Base-by-base conservation (phyloP, 495 filamentous ascomycete genomes). In the Immersiella caudata region DNA sequence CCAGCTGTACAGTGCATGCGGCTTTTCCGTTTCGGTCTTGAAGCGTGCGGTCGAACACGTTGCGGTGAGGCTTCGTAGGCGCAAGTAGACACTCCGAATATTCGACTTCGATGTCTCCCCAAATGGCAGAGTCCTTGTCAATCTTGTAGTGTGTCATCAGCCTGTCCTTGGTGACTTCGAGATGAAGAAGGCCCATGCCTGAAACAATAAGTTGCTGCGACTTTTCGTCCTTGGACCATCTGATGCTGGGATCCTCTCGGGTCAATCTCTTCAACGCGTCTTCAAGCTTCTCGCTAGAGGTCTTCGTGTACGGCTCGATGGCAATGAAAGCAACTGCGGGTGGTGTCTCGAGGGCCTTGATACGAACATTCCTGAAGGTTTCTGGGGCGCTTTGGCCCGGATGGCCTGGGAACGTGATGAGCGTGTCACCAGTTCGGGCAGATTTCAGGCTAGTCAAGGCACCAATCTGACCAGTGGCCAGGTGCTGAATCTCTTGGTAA, bases 111-210 rank as follows among this genome's bases (percentile, higher is more conserved):
- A 98, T 97, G 49, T 87, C 87, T n/a, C 96, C 94, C 87, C 95
- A 96, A 14, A 89, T 79, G 6, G 93, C 93, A 73, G 71, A 69
- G 16, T 75, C 70, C 55, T 69, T 70, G 90, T 98, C 68, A 84
- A 79, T 93, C 74, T 94, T 97, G 77, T 97, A 89, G 69, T 97
- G 92, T 40, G 90, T 89, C 61, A 94, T 85, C 7, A 99, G 87
- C 22, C 94, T 85, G 78, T 98, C 93, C 27, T 90, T 83, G 3
- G 96, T 93, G 40, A 99, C 95, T 70, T 99, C 96, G 2, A 99
- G 87, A 76, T 99, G 96, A n/a, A 99, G 86, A 62, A 97, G 92
- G 2, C 96, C 96, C 96, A 99, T 99, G 12, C 96, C 96, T 46
- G 91, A 92, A 1, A 99, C 82, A 9, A 96, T 89, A 20, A 93